These are phyloP conservation scores for Trichosporon sp. DNA, from an alignment of 1,284 basidiomycete species.

Conservation along the genomic window DNA sequence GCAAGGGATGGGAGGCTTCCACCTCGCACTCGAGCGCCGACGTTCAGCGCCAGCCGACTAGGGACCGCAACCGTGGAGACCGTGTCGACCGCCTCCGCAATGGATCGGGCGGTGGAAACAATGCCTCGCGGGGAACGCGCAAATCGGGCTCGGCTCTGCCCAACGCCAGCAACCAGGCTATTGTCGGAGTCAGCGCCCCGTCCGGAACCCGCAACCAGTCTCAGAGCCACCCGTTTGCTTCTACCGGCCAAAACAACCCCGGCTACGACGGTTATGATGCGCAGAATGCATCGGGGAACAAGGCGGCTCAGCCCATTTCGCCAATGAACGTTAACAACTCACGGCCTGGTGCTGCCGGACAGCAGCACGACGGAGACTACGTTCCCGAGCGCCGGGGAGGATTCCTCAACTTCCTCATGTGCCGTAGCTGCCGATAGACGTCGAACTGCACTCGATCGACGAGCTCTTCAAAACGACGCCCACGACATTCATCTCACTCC, in stretches of 20 bases:
- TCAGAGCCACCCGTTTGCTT: slow-evolving; percentile 45
- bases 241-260: slow-evolving; percentile 15
- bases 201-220: slow-evolving; percentile 43
- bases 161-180: slow-evolving; percentile 48
- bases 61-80: slow-evolving; percentile 41
- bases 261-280: slow-evolving; percentile 33
- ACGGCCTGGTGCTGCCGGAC: slow-evolving; percentile 28
- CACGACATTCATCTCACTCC: background rate
- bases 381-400: slow-evolving; percentile 33
- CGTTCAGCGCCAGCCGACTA: slow-evolving; percentile 34
- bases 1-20: slow-evolving; percentile 89
- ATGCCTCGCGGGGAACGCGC: slow-evolving; percentile 24
- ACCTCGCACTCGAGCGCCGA: slow-evolving; percentile 29
- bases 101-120: slow-evolving; percentile 35
- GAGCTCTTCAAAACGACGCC: background rate
- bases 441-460: background rate
- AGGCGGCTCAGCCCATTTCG: slow-evolving; percentile 29
- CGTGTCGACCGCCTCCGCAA: slow-evolving; percentile 49
- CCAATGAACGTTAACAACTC: slow-evolving; percentile 43
- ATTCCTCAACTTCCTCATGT: slow-evolving; percentile 41
- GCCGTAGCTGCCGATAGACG: slow-evolving; percentile 40
- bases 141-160: slow-evolving; percentile 43
- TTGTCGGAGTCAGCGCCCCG: slow-evolving; percentile 44
- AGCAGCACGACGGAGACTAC: slow-evolving; percentile 42
- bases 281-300: slow-evolving; percentile 22